These are phyloP conservation scores for Penicillium verrucosum DNA, from an alignment of 2,329 filamentous ascomycete species.

Conservation along the genomic window DNA sequence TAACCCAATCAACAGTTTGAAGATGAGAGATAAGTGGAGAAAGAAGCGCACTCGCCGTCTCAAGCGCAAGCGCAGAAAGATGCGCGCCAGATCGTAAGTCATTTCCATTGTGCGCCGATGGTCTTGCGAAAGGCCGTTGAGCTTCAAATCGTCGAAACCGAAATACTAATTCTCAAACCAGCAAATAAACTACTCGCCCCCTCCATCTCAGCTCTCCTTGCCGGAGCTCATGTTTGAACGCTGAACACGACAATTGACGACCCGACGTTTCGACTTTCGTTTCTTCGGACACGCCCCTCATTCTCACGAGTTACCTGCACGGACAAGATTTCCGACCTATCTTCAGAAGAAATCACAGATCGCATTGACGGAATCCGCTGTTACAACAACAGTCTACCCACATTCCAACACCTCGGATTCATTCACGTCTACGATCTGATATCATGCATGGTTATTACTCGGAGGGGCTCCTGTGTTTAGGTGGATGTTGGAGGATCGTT, in stretches of 20 bases:
- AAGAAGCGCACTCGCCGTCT: constrained; percentile 99
- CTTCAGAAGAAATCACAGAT: constrained; percentile 18
- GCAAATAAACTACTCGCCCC: constrained; percentile 66
- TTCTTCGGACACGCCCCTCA: constrained; percentile 28
- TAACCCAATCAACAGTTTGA: constrained; percentile 34
- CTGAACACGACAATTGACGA: constrained; percentile 39
- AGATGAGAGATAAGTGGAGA: constrained; percentile 97
- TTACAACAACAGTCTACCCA: constrained; percentile 24
- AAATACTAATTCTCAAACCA: constrained; percentile 40
- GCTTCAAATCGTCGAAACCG: background rate
- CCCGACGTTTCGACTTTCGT: constrained; percentile 32
- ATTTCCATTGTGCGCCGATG: background rate
- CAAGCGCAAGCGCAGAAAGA: constrained; percentile 99
- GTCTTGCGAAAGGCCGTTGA: background rate
- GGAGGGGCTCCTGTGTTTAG: constrained; percentile 35
- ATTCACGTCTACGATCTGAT: constrained; percentile 30
- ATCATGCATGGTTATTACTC: constrained; percentile 26
- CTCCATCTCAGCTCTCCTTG: constrained; percentile 51
- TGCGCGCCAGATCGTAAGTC: constrained; percentile 90
- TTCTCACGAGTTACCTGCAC: constrained; percentile 22
- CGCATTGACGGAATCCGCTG: constrained; percentile 27
- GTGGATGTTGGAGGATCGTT: constrained; percentile 32
- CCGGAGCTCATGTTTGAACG: constrained; percentile 38
- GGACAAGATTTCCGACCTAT: constrained; percentile 17
- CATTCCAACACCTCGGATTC: constrained; percentile 30